Base-by-base conservation (phyloP, 352 stramenopile genomes). In the Thalassiosira livingstoniorum region DNA sequence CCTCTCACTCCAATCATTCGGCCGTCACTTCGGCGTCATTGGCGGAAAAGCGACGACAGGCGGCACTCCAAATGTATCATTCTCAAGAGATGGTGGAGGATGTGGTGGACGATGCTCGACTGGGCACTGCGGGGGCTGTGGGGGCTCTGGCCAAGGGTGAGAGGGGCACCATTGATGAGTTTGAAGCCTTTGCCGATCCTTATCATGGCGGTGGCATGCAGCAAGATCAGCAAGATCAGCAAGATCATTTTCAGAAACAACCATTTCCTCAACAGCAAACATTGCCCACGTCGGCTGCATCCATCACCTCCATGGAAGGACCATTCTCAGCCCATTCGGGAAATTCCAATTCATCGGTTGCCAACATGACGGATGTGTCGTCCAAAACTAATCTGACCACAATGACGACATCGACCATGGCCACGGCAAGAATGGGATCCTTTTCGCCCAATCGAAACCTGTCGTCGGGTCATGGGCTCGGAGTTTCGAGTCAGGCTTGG, bases 61-160 rank as follows among this genome's bases (percentile, higher is more conserved):
- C 62, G 13, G 82, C 82, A 11, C 32, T 88, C 23, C 18, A 82
- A 31, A 88, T 88, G 71, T 88, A 88, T 67, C 47, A 88, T 43
- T 82, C 82, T 4, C 37, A 62, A 43, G 82, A 85, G 51, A 84
- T 88, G 75, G 82, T 88, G 35, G 70, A 31, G 32, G 82, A 88
- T 61, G 85, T 85, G 64, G 70, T 88, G 0, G 76, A 88, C 42
- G 82, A 85, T 75, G 43, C 43, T 37, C 73, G 35, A 32, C 53
- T 87, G 10, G 80, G 80, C 25, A 83, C 73, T 21, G 69, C 79
- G 43, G 80, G 82, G 27, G 68, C 45, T n/a, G 51, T 81, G 34
- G 54, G 64, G 42, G 55, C 63, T 42, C 23, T 35, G 21, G 34
- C 37, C 34, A 71, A 60, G 27, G 60, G 29, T 42, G 69, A 39